phyloP scores from a whole-genome alignment of 1,284 basidiomycete genomes.

The Boletus semigastroideus region DNA sequence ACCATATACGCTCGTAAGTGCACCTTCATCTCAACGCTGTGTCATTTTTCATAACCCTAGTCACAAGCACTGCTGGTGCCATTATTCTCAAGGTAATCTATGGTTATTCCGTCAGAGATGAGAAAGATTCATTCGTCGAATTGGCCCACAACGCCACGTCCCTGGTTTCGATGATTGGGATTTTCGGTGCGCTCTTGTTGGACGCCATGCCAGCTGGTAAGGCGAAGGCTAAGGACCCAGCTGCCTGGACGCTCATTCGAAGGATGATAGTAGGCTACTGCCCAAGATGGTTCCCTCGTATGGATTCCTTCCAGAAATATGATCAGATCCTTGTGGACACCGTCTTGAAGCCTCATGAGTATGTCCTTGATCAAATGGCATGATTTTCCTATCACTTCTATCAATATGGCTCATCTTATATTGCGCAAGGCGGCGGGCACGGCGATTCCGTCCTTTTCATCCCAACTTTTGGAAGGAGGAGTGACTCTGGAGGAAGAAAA shows the following conservation, averaged over 20 bases:
- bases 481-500: constrained; percentile 24
- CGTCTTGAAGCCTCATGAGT: no score
- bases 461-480: constrained; percentile 3
- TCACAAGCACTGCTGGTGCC: constrained; percentile 10
- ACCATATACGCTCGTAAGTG: constrained; percentile 30
- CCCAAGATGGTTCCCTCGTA: no score
- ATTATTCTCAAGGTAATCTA: constrained; percentile 22
- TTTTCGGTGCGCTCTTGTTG: constrained; percentile 28
- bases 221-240: background rate
- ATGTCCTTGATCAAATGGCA: no score
- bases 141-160: constrained; percentile 20
- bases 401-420: no score
- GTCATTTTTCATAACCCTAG: background rate
- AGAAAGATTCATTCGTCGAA: constrained; percentile 29
- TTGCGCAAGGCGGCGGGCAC: no score
- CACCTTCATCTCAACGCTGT: background rate
- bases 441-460: no score
- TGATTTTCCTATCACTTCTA: no score
- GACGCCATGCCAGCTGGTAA: constrained; percentile 31
- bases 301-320: no score
- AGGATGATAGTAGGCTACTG: constrained; percentile 30
- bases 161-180: constrained; percentile 3
- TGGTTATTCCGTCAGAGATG: constrained; percentile 25
- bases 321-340: no score
- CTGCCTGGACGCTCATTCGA: background rate